These are phyloP conservation scores for Fusarium oligoseptatum DNA, from an alignment of 2,329 filamentous ascomycete genomes.

Conservation along the genomic window DNA sequence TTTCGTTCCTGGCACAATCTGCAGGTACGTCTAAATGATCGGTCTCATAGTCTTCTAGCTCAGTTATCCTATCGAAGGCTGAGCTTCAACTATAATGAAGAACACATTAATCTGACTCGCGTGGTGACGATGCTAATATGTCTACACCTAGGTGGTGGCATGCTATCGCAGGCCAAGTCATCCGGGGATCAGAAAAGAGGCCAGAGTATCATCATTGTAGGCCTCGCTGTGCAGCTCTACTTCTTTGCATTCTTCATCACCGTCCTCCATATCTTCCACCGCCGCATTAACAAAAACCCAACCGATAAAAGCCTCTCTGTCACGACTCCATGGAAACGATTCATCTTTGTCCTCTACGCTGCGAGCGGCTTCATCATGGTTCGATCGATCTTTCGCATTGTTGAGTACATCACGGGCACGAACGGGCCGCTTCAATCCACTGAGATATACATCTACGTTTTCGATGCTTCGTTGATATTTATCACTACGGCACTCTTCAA, in stretches of 20 bases:
- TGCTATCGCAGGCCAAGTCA: background rate
- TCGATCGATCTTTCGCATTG: slow-evolving; percentile 53
- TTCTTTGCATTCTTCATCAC: background rate
- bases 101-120: no score
- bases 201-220: background rate
- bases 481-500: background rate
- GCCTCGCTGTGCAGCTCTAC: background rate
- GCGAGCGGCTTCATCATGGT: slow-evolving; percentile 51
- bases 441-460: slow-evolving; percentile 50
- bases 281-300: background rate
- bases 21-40: slow-evolving; percentile 3
- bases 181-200: background rate
- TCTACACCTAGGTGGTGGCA: background rate
- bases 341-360: slow-evolving; percentile 30
- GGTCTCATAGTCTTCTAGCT: no score
- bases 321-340: slow-evolving; percentile 3
- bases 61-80: no score
- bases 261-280: background rate
- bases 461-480: slow-evolving; percentile 51
- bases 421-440: slow-evolving; percentile 45
- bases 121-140: no score
- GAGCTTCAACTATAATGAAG: no score
- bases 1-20: slow-evolving; percentile 53
- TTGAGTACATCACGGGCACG: slow-evolving; percentile 54
- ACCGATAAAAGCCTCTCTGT: background rate